These are phyloP conservation scores for Apiospora rasikravindrae DNA, from an alignment of 2,329 filamentous ascomycete species.

Conservation along the genomic window DNA sequence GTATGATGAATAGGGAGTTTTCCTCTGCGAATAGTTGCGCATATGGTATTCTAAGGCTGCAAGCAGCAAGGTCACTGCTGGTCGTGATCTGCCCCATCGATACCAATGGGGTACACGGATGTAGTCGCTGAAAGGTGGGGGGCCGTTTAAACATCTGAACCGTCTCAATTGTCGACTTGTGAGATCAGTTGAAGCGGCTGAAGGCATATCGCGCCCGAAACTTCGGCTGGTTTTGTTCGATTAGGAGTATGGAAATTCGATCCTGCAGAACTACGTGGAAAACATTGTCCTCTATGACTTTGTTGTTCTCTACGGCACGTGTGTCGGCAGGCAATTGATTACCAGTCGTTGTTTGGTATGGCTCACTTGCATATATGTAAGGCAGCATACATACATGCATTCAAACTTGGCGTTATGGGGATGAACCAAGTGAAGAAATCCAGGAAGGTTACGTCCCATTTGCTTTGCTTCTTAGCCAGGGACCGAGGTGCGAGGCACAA, in stretches of 20 bases:
- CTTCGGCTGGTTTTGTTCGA: background rate
- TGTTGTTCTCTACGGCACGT: background rate
- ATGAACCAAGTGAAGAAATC: background rate
- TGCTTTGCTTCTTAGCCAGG: background rate
- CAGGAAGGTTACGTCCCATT: background rate
- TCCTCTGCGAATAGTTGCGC: background rate
- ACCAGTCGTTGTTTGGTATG: background rate
- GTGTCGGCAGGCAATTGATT: background rate
- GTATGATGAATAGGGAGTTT: no score
- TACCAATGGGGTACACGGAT: background rate
- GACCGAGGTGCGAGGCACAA: background rate
- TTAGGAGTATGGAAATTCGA: no score
- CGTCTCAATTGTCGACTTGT: background rate
- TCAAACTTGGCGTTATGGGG: background rate
- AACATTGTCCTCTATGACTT: background rate
- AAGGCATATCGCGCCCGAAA: background rate
- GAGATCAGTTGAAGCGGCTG: background rate
- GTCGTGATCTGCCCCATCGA: background rate
- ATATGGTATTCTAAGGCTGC: no score
- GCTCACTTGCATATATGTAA: background rate
- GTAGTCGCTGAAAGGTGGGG: background rate
- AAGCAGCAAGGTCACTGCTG: no score
- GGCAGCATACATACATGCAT: background rate
- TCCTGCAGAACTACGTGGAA: background rate
- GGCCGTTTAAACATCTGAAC: background rate